Evolutionary conservation across 148 eudicot species (phyloP).

Genomic region (Chenopodium quinoa): DNA sequence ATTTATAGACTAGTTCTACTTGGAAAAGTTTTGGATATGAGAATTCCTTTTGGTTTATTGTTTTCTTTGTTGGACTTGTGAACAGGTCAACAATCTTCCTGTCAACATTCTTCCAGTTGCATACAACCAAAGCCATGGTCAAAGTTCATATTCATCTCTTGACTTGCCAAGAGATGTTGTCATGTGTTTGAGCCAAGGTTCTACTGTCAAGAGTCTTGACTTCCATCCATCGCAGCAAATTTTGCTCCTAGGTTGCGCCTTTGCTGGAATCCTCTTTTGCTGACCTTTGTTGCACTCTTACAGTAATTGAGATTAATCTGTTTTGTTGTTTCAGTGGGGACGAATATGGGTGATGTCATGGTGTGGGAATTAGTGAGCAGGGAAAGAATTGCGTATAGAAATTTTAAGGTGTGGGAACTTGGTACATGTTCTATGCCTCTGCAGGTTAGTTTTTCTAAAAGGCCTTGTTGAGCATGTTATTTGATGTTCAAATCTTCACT

Average conservation of each 20-base stretch:
- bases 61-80: constrained; percentile 25
- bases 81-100: constrained; percentile 64
- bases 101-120: constrained; percentile 70
- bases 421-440: constrained; percentile 54
- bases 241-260: constrained; percentile 74
- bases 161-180: constrained; percentile 77
- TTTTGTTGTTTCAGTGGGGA: constrained; percentile 60
- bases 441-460: constrained; percentile 47
- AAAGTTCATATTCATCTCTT: constrained; percentile 66
- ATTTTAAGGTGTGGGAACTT: constrained; percentile 87
- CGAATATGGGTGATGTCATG: constrained; percentile 72
- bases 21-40: background rate
- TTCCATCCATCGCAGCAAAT: constrained; percentile 81
- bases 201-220: constrained; percentile 87
- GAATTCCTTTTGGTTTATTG: background rate
- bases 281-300: background rate
- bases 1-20: background rate
- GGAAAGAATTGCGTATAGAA: constrained; percentile 64
- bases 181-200: constrained; percentile 76
- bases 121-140: constrained; percentile 67
- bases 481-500: background rate
- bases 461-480: constrained; percentile 5
- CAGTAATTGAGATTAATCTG: constrained; percentile 8
- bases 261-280: background rate
- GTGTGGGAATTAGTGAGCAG: constrained; percentile 82